Conservation (phyloP, 176 grass and related monocot genomes). For the Carex littledalei region DNA sequence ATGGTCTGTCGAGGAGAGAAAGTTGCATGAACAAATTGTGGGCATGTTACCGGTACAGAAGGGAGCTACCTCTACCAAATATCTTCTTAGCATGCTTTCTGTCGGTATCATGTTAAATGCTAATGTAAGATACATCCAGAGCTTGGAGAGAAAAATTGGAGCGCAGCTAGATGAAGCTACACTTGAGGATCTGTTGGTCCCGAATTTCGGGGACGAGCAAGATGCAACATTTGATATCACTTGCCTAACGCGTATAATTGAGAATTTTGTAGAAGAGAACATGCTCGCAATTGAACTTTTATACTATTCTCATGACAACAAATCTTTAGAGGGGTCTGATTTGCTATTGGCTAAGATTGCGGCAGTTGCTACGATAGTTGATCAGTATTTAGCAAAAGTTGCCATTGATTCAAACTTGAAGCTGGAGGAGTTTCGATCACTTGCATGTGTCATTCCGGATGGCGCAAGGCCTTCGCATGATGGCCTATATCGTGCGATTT, state of each 20-base stretch:
- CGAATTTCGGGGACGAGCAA: conserved; percentile 3
- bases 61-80: conserved; percentile 8
- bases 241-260: conserved; percentile 59
- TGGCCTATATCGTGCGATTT: conserved; percentile 60
- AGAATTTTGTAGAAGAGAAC: conserved; percentile 55
- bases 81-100: conserved; percentile 39
- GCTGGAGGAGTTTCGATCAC: conserved; percentile 61
- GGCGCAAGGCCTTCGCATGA: conserved; percentile 58
- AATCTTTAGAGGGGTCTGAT: conserved; percentile 9
- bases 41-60: conserved; percentile 32
- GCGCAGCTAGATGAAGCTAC: conserved; percentile 35
- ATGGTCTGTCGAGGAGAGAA: conserved; percentile 30
- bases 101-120: conserved; percentile 37
- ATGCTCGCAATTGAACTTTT: conserved; percentile 36
- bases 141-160: conserved; percentile 42
- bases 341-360: conserved; percentile 33
- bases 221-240: conserved; percentile 67
- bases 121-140: conserved; percentile 26
- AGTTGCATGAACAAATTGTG: conserved; percentile 36
- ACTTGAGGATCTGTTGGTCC: conserved; percentile 39
- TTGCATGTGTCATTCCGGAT: conserved; percentile 58
- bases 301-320: background rate
- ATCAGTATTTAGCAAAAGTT: conserved; percentile 57
- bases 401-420: conserved; percentile 68
- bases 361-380: conserved; percentile 61